Evolutionary conservation across 2,329 filamentous ascomycete genomes (phyloP), one percentile per base, ranked within the genome.

Genomic region (Colletotrichum sp.): DNA sequence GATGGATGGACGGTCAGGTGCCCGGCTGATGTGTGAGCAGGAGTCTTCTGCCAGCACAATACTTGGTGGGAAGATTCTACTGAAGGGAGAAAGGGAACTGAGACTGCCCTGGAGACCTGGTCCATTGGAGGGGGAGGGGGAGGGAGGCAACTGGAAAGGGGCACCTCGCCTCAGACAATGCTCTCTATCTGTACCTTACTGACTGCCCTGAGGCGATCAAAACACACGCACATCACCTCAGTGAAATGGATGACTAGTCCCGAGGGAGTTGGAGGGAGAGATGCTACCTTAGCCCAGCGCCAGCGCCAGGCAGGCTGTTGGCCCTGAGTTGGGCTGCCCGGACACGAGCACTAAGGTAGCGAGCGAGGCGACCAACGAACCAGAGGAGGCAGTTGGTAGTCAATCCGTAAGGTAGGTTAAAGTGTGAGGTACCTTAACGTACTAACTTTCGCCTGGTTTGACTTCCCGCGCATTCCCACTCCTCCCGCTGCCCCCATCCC

Each of bases 381-480:
- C 38, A 48, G 67, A 48, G 18, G 38, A 48, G 38, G 38, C 38
- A 48, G 38, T 48, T 32, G 30, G 30, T 21, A 32, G 60, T 34
- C 52, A 28, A 28, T 48, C 55, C 21, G 21, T 24, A 12, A 34
- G 2, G 38, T 43, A 43, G 38, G 38, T 43, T 43, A 43, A 43
- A 43, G 5, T 43, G 38, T 12, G 5, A n/a, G 18, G 38, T 43
- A 43, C 38, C 38, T 43, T 43, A n/a, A 43, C 8, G 9, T 43
- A 43, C 38, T 43, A 43, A 12, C 38, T 43, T n/a, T 67, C 57
- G 24, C 69, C 58, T 57, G 73, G 64, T 75, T 69, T 68, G 73
- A 75, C 73, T 73, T 75, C 73, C 70, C 73, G 64, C 24, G 63
- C 70, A 68, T 75, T 67, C 73, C 73, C 70, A 73, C 73, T 73